Percentiles rank a stretch among this genome's conserved stretches.
These are phyloP conservation scores for Penicillium rolfsii DNA, from an alignment of 2,329 filamentous ascomycete genomes.

Conservation along the genomic window DNA sequence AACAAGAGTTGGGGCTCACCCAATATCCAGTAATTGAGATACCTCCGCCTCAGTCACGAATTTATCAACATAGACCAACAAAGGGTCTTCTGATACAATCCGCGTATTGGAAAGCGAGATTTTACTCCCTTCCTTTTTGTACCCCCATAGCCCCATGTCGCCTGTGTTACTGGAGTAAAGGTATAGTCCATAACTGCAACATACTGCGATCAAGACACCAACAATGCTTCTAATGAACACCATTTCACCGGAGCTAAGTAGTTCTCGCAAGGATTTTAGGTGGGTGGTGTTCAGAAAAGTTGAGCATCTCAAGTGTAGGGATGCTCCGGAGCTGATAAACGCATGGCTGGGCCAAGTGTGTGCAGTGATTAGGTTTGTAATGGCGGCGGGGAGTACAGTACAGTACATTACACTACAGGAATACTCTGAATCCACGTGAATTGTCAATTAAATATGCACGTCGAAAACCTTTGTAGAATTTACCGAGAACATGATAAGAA, in stretches of 20 bases:
- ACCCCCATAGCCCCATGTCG: neutral
- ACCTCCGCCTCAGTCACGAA: neutral
- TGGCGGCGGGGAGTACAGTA: neutral
- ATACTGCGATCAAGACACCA: neutral
- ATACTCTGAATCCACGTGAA: neutral
- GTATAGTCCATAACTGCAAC: neutral
- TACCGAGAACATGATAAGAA: neutral
- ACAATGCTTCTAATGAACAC: neutral
- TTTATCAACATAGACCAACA: neutral
- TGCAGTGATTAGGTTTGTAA: neutral
- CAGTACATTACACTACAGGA: neutral
- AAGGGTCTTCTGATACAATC: constrained; percentile 4
- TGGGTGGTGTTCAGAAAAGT: neutral
- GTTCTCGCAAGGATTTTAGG: neutral
- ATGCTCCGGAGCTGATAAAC: neutral
- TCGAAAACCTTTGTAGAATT: neutral
- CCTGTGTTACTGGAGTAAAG: neutral
- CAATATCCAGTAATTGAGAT: neutral
- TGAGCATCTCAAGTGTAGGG: neutral
- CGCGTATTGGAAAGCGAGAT: neutral
- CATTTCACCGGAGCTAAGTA: neutral
- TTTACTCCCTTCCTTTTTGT: neutral
- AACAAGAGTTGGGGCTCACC: neutral
- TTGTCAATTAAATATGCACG: neutral
- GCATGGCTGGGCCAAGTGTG: neutral